These are phyloP conservation scores for Claviceps sp. DNA, from an alignment of 2,329 filamentous ascomycete genomes.

Conservation along the genomic window DNA sequence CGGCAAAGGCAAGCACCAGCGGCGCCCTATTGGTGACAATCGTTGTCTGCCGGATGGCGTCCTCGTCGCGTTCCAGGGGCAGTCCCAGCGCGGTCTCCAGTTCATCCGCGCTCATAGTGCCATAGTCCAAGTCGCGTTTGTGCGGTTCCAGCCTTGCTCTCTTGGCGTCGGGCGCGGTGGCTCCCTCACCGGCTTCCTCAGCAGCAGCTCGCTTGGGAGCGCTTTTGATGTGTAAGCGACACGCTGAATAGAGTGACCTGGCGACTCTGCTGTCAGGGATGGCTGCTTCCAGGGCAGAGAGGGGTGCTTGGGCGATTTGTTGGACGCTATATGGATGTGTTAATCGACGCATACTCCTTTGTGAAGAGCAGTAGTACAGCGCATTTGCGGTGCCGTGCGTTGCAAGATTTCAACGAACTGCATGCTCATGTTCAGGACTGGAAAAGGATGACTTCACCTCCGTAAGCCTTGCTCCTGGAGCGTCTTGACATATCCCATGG, in stretches of 20 bases:
- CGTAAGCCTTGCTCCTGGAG: conserved; percentile 40
- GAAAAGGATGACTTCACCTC: conserved; percentile 29
- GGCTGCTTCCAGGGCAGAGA: conserved; percentile 30
- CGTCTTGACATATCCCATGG: conserved; percentile 44
- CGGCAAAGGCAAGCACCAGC: conserved; percentile 66
- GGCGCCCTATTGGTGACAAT: conserved; percentile 71
- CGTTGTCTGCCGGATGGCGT: conserved; percentile 40
- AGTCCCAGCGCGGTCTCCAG: conserved; percentile 50
- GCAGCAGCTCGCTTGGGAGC: conserved; percentile 17
- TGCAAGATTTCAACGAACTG: too few species aligned
- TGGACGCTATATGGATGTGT: conserved; percentile 28
- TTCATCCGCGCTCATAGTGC: conserved; percentile 36
- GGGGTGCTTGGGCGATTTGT: conserved; percentile 38
- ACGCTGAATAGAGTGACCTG: conserved; percentile 37
- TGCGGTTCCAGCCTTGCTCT: conserved; percentile 20
- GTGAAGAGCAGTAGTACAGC: too few species aligned
- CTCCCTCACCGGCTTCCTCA: neutral
- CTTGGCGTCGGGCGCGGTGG: conserved; percentile 13
- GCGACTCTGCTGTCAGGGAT: conserved; percentile 36
- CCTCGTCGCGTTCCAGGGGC: conserved; percentile 43
- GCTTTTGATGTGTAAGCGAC: conserved; percentile 37
- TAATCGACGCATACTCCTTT: neutral
- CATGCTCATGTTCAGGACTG: neutral
- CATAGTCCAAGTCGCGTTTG: conserved; percentile 24
- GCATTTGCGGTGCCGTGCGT: too few species aligned